A percentile compares a stretch with the other conserved stretches of the same genome.
These are phyloP conservation scores for Lachancea thermotolerans DNA, from an alignment of 805 yeast genomes.

Conservation along the genomic window DNA sequence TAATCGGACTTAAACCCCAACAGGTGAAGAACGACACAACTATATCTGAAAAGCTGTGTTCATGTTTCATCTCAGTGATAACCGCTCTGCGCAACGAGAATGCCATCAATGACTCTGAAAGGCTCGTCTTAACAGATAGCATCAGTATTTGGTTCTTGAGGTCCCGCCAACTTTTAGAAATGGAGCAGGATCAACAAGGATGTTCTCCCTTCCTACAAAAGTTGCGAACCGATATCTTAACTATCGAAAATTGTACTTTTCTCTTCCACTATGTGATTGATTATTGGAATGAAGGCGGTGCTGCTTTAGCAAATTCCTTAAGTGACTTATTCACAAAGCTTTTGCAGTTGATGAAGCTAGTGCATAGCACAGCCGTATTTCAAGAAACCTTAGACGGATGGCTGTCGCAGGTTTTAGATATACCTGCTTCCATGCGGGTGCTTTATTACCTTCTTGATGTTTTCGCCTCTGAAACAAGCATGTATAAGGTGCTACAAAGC, in stretches of 20 bases:
- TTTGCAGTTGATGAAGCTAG: conserved; percentile 34
- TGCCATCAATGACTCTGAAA: conserved; percentile 8
- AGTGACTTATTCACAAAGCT: conserved; percentile 53
- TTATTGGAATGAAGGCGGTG: conserved; percentile 64
- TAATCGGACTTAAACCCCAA: not conserved
- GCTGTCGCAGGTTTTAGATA: conserved; percentile 38
- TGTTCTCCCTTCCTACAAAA: conserved; percentile 8
- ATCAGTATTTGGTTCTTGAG: conserved; percentile 61
- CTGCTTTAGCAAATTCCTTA: conserved; percentile 64
- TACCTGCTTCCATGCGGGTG: conserved; percentile 50
- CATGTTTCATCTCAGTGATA: conserved; percentile 4
- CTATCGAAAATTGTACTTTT: conserved; percentile 22
- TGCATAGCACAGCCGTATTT: conserved; percentile 14
- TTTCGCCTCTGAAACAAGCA: conserved; percentile 43
- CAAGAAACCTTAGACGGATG: conserved; percentile 36
- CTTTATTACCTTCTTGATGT: conserved; percentile 54
- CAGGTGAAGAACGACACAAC: not conserved
- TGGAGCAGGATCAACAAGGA: conserved; percentile 14
- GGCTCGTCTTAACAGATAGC: conserved; percentile 48
- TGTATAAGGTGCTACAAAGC: conserved; percentile 34
- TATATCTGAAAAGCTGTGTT: not conserved
- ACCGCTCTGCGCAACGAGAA: conserved; percentile 2
- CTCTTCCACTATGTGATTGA: conserved; percentile 53
- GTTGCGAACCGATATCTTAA: conserved; percentile 14
- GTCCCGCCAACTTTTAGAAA: conserved; percentile 35